Evolutionary conservation across 768 basidiomycete species (phyloP), one percentile per base, ranked within the genome.

Genomic region (Lactarius vividus): DNA sequence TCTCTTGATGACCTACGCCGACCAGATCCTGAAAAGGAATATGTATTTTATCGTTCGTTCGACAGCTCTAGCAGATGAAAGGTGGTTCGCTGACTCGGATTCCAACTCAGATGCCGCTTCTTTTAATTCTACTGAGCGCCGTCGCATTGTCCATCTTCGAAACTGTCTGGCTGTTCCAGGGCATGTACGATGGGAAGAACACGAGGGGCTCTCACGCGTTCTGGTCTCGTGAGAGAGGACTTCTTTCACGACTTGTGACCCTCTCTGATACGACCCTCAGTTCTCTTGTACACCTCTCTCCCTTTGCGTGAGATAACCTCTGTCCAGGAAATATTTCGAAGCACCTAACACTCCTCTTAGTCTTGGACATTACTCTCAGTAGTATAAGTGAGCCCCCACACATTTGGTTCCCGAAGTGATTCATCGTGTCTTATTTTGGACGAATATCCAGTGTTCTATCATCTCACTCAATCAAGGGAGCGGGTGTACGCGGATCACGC

Each of bases 11-110:
- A 33, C 44, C 52, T 18, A 57, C 3, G 20, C 44, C 2, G 6
- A 52, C 40, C 1, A 65, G 64, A 57, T 56, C 42, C n/a, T 61
- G 8, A 29, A n/a, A 35, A 44, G n/a, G 37, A 65, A 49, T 1
- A 5, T 65, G 3, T 65, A 61, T 28, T 11, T 66, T 6, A 42
- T 66, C 3, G 64, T 57, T 6, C 16, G 55, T 65, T 54, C 4
- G 33, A 15, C 29, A 29, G 31, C 13, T 15, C 1, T 29, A 9
- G 4, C 28, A 28, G 26, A 11, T 52, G 2, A 28, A 52, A 15
- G 13, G 11, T 13, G 23, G 26, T 52, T 13, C 6, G 6, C 49
- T 52, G 26, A 52, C 15, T 52, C 49, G n/a, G 11, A 1, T 26
- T 46, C 13, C 42, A 33, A 65, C 33, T 46, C 39, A 55, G 59